Base-by-base conservation (phyloP, 306 rosid genomes). In the Quercus engelmannii region DNA sequence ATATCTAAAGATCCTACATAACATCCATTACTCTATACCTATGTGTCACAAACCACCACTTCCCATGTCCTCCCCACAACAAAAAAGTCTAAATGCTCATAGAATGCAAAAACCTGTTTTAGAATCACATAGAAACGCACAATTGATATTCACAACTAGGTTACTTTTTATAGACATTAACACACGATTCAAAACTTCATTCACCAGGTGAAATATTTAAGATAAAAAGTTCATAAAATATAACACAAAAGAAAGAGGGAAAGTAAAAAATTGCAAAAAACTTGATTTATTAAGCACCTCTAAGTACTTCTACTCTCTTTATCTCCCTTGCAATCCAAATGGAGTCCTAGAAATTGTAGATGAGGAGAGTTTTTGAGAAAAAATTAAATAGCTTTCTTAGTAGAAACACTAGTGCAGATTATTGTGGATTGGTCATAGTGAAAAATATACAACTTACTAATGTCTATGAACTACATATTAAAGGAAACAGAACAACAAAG, bases 401-500 rank as follows among this genome's bases (percentile, higher is more conserved):
- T 63, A 63, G 41, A 63, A 63, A 63, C 41, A 63, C 2, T 26
- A 28, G 69, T 63, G 33, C 67, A 21, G 19, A 25, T 59, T 59
- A 23, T 21, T 59, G 38, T 2, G n/a, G 69, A 15, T 63, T 28
- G 17, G 20, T 63, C n/a, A 26, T 28, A 25, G 69, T 3, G 20
- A 63, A 5, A 17, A 23, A 23, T 59, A 28, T 59, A 78, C 54
- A 12, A 49, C 54, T 10, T 49, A 49, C 54, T 49, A 49, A 49
- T 3, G 15, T 49, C 54, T 10, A 49, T 78, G 62, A 79, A 38
- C 25, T 71, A 55, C 57, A 55, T 81, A 65, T 79, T 26, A 73
- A 59, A 74, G 11, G 5, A 72, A 69, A 76, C 41, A 54, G 43
- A 19, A 49, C 12, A 57, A 74, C 31, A 70, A 81, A 56, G 80